Conservation (phyloP, 2,329 filamentous ascomycete genomes). For the Setomelanomma holmii region DNA sequence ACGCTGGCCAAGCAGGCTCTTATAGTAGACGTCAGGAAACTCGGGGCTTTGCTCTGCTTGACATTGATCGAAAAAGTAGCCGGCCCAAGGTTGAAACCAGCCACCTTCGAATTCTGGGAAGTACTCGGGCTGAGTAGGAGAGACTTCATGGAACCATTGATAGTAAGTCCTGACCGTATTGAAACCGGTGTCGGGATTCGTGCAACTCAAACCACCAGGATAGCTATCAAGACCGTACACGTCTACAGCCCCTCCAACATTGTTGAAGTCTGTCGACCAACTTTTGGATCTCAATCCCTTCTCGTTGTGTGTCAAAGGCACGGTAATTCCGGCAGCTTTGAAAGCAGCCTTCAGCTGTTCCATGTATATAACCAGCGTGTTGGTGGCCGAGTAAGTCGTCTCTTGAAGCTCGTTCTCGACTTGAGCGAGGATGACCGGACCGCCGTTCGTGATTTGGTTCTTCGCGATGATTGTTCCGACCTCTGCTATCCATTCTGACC, state of each 20-base stretch:
- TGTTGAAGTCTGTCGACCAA: conserved; percentile 63
- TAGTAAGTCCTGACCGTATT: conserved; percentile 61
- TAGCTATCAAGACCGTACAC: conserved; percentile 59
- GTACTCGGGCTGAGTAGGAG: conserved; percentile 61
- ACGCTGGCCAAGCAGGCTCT: conserved; percentile 61
- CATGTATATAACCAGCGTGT: conserved; percentile 61
- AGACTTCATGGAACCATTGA: conserved; percentile 65
- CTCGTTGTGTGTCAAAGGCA: conserved; percentile 60
- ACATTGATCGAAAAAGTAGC: conserved; percentile 61
- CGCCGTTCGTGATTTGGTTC: conserved; percentile 60
- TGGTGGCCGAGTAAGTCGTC: conserved; percentile 50
- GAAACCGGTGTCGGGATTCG: conserved; percentile 58
- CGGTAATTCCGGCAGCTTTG: conserved; percentile 55
- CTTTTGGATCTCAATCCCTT: conserved; percentile 58
- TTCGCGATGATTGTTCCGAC: conserved; percentile 57
- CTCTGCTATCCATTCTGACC: conserved; percentile 57
- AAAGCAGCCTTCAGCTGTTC: conserved; percentile 59
- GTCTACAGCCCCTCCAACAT: conserved; percentile 63
- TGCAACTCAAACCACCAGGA: conserved; percentile 58
- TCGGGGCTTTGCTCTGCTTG: conserved; percentile 53
- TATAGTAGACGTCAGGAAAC: conserved; percentile 64
- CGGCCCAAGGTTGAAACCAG: conserved; percentile 62
- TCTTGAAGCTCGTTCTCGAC: conserved; percentile 63
- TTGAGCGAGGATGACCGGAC: conserved; percentile 60
- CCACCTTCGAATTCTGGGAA: conserved; percentile 63